Evolutionary conservation across 192 early-diverging fungal genomes (phyloP), one percentile per base, ranked within the genome.

Genomic region (Coemansia sp.): DNA sequence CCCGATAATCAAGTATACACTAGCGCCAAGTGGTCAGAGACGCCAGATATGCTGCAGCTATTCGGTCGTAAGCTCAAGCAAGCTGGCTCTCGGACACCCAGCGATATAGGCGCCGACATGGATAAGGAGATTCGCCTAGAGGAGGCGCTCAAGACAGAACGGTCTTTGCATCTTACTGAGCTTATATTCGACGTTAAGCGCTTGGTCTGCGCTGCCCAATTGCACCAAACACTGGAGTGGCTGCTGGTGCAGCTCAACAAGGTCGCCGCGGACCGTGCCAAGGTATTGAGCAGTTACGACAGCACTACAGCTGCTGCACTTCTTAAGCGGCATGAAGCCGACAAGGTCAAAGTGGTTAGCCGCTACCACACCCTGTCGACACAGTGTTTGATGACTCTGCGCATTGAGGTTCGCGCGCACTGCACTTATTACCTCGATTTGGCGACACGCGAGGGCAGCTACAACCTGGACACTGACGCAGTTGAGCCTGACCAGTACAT

Each of bases 401-500:
- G 93, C 43, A 87, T 96, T 22, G 96, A 98, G 76, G 73, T 94
- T 24, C 88, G 94, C 20, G 91, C 91, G 49, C 95, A 96, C 78
- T 86, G 92, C 49, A 88, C 95, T 73, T 93, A 92, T 68, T 96
- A 92, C 66, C 77, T 97, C 44, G 95, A 98, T 66, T 85, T 97
- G 82, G 94, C 93, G 8, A 91, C 92, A 46, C 89, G 95, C 27
- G 96, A 98, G 86, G 96, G 96, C 52, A 90, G 88, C 73, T 97
- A 96, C 70, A 69, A 79, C 41, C 76, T 96, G 36, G 91, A 93
- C n/a, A 88, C 88, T 51, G 91, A 93, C 40, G 80, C 91, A 2
- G 76, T 76, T 33, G 96, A 97, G 63, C 95, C 95, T 3, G 96
- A 98, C 73, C 90, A 90, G 41, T 97, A 95, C 80, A 89, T 98